Evolutionary conservation across 2,329 filamentous ascomycete species (phyloP), one percentile per base, ranked within the genome.

Genomic region (Aureobasidium musti): DNA sequence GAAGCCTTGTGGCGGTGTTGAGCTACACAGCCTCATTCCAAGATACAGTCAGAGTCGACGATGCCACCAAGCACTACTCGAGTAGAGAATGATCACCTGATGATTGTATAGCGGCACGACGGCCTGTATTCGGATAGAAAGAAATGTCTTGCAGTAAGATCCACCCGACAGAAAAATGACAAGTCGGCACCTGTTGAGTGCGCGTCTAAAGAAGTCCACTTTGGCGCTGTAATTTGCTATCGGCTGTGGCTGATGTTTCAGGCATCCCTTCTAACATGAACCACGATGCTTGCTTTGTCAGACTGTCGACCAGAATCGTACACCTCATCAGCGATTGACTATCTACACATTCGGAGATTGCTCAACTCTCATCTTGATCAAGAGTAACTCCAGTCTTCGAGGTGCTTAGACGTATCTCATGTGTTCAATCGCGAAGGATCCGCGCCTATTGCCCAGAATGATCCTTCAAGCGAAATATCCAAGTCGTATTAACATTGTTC

Each of bases 1-100:
- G 39, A 26, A 59, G 54, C 54, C 39, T 14, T 59, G 26, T 43
- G 39, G 54, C 54, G 37, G 39, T 59, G 37, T 59, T 17, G 8
- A 39, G 26, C 54, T n/a, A 43, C 37, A 59, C 54, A 59, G 39
- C 54, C 54, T 45, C 35, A 39, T 39, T 8, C 14, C 11, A 23
- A 49, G 23, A 13, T 17, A 23, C 33, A 39, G 17, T 5, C 52
- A 54, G 14, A 37, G 28, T 53, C 33, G 49, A 28, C 49, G 30
- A 10, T 33, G 50, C 50, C 50, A 2, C 21, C 19, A 30, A 35
- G 50, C n/a, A 14, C 17, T 26, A n/a, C n/a, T n/a, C n/a, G n/a
- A n/a, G n/a, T n/a, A 23, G 21, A 30, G 47, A 14, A n/a, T 5
- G 7, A 54, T 54, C 50, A 23, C n/a, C 28, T 54, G 50, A 37